Percentiles rank a stretch among this genome's conserved stretches.
These are phyloP conservation scores for Candida xiaguanensis DNA, from an alignment of 805 yeast genomes.

Conservation along the genomic window DNA sequence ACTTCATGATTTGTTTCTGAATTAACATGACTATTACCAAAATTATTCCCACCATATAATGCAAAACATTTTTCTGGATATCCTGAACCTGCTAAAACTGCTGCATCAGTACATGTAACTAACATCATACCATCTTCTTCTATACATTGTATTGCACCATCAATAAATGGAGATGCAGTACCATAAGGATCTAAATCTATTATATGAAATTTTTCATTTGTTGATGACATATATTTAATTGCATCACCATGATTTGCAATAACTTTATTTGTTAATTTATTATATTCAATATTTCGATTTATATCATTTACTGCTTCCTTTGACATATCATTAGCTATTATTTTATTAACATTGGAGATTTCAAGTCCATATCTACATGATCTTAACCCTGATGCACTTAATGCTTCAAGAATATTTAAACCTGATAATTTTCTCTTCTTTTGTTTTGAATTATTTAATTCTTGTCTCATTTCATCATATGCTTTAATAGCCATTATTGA, in stretches of 20 bases:
- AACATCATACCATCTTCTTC: slow-evolving; percentile 79
- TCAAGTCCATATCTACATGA: slow-evolving; percentile 93
- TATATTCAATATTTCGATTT: slow-evolving; percentile 63
- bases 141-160: slow-evolving; percentile 83
- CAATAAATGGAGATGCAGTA: slow-evolving; percentile 93
- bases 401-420: slow-evolving; percentile 77
- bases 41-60: slow-evolving; percentile 86
- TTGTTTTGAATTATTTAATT: slow-evolving; percentile 13
- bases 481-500: slow-evolving; percentile 83
- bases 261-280: slow-evolving; percentile 56
- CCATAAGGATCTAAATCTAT: slow-evolving; percentile 98
- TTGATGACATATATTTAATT: slow-evolving; percentile 64
- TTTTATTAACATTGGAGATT: slow-evolving; percentile 66
- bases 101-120: slow-evolving; percentile 95
- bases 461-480: slow-evolving; percentile 62
- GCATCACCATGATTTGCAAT: slow-evolving; percentile 83
- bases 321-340: slow-evolving; percentile 87
- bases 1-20: slow-evolving; percentile 87
- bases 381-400: slow-evolving; percentile 92
- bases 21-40: slow-evolving; percentile 51
- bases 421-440: slow-evolving; percentile 17
- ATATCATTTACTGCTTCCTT: slow-evolving; percentile 84
- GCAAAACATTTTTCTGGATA: slow-evolving; percentile 97
- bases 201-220: slow-evolving; percentile 64
- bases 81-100: slow-evolving; percentile 92